Percentiles rank a stretch among this genome's conserved stretches.
Evolutionary conservation across 2,329 filamentous ascomycete genomes (phyloP).

Genomic region (Phaeosphaeria sp.): DNA sequence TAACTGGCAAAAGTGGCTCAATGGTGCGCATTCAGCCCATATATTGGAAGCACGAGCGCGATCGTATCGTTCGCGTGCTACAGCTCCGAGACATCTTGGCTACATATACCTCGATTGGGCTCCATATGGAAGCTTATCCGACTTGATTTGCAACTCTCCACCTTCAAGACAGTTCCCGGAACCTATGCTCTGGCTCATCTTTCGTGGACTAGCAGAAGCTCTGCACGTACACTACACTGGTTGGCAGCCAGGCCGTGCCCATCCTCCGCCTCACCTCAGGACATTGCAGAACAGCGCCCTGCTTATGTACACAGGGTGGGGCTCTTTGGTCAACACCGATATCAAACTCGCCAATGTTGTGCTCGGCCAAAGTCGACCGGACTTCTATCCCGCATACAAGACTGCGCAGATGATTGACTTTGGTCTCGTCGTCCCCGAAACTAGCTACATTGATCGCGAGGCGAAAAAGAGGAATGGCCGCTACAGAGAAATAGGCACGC

Average conservation of each 20-base stretch:
- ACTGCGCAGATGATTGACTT: constrained; percentile 6
- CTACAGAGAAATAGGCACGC: background rate
- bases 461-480: background rate
- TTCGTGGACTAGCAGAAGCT: constrained; percentile 8
- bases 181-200: constrained; percentile 11
- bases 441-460: background rate
- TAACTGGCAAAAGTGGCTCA: background rate
- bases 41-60: background rate
- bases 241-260: background rate
- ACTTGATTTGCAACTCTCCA: background rate
- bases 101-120: constrained; percentile 3
- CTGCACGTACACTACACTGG: constrained; percentile 5
- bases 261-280: background rate
- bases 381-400: constrained; percentile 7
- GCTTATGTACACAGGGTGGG: background rate
- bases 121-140: background rate
- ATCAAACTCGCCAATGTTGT: constrained; percentile 11
- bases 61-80: background rate
- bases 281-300: background rate
- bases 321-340: constrained; percentile 6
- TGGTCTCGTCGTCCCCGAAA: background rate
- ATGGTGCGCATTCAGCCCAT: background rate
- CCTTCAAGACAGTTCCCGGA: constrained; percentile 9
- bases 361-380: background rate
- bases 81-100: background rate